These are phyloP conservation scores for Ophiostoma ips DNA, from an alignment of 2,329 filamentous ascomycete species.

Conservation along the genomic window DNA sequence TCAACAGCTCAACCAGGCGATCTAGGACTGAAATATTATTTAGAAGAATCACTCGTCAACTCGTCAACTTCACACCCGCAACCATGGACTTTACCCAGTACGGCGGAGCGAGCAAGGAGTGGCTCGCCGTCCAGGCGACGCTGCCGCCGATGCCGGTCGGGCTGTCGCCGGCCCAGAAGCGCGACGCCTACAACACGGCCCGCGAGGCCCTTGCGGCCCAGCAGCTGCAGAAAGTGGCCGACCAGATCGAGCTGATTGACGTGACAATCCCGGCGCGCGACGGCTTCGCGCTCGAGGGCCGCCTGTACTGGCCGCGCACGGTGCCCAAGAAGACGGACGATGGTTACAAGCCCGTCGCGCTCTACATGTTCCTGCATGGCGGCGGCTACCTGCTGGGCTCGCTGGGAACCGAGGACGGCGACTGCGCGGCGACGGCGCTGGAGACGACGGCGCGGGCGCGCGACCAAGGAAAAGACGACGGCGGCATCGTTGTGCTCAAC, in stretches of 20 bases:
- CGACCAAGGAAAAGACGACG: slow-evolving; percentile 2
- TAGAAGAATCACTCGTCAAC: no score
- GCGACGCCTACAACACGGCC: slow-evolving; percentile 17
- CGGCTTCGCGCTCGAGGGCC: slow-evolving; percentile 17
- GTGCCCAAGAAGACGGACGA: slow-evolving; percentile 38
- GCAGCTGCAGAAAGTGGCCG: slow-evolving; percentile 16
- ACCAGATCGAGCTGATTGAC: slow-evolving; percentile 22
- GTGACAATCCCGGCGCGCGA: slow-evolving; percentile 16
- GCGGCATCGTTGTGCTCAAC: slow-evolving; percentile 21
- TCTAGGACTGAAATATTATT: no score
- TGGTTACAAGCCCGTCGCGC: slow-evolving; percentile 28
- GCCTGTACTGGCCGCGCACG: slow-evolving; percentile 18
- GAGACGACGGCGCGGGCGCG: no score
- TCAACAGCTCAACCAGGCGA: no score
- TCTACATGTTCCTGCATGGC: slow-evolving; percentile 14
- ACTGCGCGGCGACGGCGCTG: slow-evolving; percentile 33
- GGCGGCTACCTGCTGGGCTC: slow-evolving; percentile 38
- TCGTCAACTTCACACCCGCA: neutral
- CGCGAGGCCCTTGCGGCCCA: slow-evolving; percentile 22
- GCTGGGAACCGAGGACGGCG: slow-evolving; percentile 36
- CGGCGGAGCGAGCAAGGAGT: slow-evolving; percentile 28
- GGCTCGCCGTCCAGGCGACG: slow-evolving; percentile 25
- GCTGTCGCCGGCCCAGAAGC: slow-evolving; percentile 16
- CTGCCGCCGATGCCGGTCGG: slow-evolving; percentile 17
- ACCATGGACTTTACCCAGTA: slow-evolving; percentile 23